Conservation (phyloP, 257 asterid genomes). For the Solanum gracilifrons region DNA sequence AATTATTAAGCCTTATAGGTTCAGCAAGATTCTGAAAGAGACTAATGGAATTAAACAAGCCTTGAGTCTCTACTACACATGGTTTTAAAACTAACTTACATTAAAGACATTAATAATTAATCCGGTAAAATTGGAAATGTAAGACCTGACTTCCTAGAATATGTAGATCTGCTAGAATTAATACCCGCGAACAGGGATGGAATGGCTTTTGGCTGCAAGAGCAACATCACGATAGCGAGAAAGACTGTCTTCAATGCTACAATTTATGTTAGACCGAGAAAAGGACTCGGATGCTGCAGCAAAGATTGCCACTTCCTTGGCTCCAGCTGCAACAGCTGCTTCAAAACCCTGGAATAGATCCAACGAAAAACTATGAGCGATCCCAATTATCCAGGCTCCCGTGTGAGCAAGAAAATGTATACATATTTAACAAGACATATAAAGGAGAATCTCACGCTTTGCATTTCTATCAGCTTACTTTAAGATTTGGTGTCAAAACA, state of each 20-base stretch:
- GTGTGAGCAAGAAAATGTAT: not conserved
- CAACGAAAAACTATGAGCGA: not conserved
- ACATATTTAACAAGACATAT: not conserved
- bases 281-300: constrained; percentile 94
- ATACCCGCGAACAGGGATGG: constrained; percentile 88
- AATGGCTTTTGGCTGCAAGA: constrained; percentile 49
- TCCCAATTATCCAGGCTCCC: not conserved
- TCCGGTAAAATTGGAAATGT: not conserved
- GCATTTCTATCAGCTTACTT: constrained; percentile 29
- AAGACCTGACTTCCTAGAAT: not conserved
- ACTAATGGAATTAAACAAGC: not conserved
- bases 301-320: constrained; percentile 89
- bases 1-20: not conserved
- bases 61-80: not conserved
- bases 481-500: constrained; percentile 85
- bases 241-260: constrained; percentile 76
- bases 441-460: not conserved
- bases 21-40: not conserved
- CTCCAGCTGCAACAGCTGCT: constrained; percentile 80
- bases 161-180: constrained; percentile 3
- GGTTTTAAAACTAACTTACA: not conserved
- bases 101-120: not conserved
- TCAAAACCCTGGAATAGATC: constrained; percentile 56
- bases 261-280: constrained; percentile 68
- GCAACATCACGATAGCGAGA: constrained; percentile 69